Evolutionary conservation across 106 monocot genomes (phyloP).

Genomic region (Platanthera zijinensis): DNA sequence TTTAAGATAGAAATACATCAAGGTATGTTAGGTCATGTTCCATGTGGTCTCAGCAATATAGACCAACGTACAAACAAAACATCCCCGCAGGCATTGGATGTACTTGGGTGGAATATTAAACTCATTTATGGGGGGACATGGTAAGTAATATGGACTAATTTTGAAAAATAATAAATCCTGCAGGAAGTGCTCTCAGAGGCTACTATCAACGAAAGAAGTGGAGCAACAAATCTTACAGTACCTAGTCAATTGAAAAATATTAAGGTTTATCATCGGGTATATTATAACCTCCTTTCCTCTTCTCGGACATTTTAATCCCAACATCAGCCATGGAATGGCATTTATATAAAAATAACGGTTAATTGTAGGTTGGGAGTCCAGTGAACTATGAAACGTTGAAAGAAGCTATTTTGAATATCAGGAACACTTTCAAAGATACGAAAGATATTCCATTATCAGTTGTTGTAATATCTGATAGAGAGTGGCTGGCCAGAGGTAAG

Average conservation of each 20-base stretch:
- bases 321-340: not conserved
- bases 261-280: constrained; percentile 77
- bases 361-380: constrained; percentile 80
- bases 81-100: not conserved
- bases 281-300: constrained; percentile 13
- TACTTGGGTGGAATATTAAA: not conserved
- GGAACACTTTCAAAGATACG: constrained; percentile 36
- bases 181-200: constrained; percentile 89
- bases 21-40: too few relatives aligned
- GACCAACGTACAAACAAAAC: not conserved
- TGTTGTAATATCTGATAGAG: constrained; percentile 84
- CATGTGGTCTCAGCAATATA: not conserved
- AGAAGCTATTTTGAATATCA: constrained; percentile 72
- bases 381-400: constrained; percentile 78
- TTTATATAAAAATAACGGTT: not conserved
- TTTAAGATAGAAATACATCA: too few relatives aligned
- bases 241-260: constrained; percentile 62
- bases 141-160: not conserved
- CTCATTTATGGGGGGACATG: not conserved
- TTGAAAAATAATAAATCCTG: constrained; percentile 10
- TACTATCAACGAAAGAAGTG: constrained; percentile 60
- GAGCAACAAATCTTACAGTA: constrained; percentile 26
- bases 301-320: constrained; percentile 5
- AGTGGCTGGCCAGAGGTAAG: constrained; percentile 83
- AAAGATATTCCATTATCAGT: constrained; percentile 64